These are phyloP conservation scores for Rhodamnia argentea DNA, from an alignment of 345 rosid genomes.

Conservation along the genomic window DNA sequence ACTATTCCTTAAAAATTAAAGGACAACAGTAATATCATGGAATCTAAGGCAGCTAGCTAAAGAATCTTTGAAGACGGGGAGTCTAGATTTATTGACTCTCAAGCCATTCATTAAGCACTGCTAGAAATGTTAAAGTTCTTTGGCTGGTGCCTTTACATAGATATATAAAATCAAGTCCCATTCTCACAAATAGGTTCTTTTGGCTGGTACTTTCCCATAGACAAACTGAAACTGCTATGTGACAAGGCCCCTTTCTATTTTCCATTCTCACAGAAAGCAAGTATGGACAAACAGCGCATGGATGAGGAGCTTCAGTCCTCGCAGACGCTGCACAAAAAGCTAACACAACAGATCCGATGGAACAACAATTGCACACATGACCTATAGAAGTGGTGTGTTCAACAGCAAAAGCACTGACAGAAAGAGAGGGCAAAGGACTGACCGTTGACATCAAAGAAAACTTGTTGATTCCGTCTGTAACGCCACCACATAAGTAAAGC, in stretches of 20 bases:
- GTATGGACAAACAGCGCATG: neutral
- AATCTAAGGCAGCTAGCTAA: neutral
- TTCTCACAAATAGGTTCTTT: neutral
- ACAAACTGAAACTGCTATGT: no score
- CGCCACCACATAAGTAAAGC: slow-evolving; percentile 86
- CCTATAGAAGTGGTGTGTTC: neutral
- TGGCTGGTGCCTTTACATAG: neutral
- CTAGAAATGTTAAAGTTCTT: neutral
- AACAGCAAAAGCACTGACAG: neutral
- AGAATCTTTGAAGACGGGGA: neutral
- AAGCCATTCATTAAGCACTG: neutral
- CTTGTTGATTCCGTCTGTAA: slow-evolving; percentile 77
- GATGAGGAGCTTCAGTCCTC: neutral
- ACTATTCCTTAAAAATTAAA: neutral
- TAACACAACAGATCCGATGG: neutral
- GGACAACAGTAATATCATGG: neutral
- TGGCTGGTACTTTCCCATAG: neutral
- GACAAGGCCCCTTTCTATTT: no score
- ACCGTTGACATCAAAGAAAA: slow-evolving; percentile 98
- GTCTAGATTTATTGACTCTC: neutral
- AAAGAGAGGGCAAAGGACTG: slow-evolving; percentile 3
- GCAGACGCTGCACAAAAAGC: neutral
- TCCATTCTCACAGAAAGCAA: neutral
- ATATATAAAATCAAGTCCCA: neutral
- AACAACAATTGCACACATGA: neutral